Conservation (phyloP, 2,329 filamentous ascomycete genomes). For the Colletotrichum musae region DNA sequence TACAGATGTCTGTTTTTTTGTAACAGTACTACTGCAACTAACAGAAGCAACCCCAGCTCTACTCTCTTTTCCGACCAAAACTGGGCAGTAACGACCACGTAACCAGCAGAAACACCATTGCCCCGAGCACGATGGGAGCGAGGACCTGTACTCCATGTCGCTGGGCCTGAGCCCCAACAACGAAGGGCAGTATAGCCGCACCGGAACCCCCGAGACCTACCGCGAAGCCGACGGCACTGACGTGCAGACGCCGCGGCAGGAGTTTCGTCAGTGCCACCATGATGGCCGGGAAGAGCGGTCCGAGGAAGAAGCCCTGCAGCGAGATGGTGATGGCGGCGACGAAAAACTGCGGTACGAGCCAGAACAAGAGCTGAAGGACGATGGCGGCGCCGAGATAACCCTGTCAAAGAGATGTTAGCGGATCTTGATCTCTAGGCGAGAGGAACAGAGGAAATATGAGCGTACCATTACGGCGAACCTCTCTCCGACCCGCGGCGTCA, state of each 20-base stretch:
- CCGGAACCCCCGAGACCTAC: constrained; percentile 82
- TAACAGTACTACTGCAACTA: no score
- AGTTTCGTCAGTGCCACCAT: constrained; percentile 78
- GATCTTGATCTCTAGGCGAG: no score
- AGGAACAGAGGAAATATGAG: no score
- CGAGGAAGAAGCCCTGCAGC: constrained; percentile 83
- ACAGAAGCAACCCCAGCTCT: background rate
- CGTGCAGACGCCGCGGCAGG: constrained; percentile 79
- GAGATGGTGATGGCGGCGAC: constrained; percentile 80
- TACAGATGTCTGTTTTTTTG: no score
- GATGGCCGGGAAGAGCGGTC: constrained; percentile 82
- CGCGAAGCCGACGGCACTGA: constrained; percentile 83
- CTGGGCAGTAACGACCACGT: constrained; percentile 63
- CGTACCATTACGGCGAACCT: constrained; percentile 14
- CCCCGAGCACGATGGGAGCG: constrained; percentile 67
- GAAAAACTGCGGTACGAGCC: constrained; percentile 84
- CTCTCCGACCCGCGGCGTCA: constrained; percentile 73
- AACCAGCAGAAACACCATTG: constrained; percentile 59
- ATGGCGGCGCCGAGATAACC: constrained; percentile 76
- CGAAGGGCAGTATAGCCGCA: constrained; percentile 75
- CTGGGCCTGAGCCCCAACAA: constrained; percentile 76
- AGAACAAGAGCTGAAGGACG: constrained; percentile 79
- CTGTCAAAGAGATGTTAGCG: constrained; percentile 40
- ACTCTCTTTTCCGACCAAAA: constrained; percentile 55
- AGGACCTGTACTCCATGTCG: constrained; percentile 67